Conservation (phyloP, 192 early-diverging fungal genomes). For the Powellomyces hirtus region DNA sequence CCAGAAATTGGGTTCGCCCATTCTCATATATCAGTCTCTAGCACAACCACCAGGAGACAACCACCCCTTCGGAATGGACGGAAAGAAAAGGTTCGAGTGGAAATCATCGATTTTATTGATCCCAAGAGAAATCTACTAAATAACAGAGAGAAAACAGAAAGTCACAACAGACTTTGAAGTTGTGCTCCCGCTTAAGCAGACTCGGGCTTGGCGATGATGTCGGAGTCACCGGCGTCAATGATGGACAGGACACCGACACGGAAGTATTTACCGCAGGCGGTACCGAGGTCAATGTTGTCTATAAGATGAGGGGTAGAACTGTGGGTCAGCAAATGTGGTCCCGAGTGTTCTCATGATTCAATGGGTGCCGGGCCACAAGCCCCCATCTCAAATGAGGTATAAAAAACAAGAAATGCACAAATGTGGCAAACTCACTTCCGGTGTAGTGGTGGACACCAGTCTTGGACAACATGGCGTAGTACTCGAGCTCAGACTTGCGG, state of each 20-base stretch:
- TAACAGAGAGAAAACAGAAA: background rate
- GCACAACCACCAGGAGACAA: too few species aligned
- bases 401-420: background rate
- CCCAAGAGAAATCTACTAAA: too few species aligned
- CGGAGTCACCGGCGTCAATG: slow-evolving; percentile 97
- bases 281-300: slow-evolving; percentile 99
- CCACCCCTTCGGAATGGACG: too few species aligned
- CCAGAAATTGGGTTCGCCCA: too few species aligned
- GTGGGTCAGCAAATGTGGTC: slow-evolving; percentile 10
- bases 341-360: slow-evolving; percentile 9
- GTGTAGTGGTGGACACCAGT: slow-evolving; percentile 99
- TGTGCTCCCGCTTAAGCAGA: slow-evolving; percentile 11
- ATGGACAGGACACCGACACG: slow-evolving; percentile 93
- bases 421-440: slow-evolving; percentile 70
- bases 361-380: slow-evolving; percentile 21
- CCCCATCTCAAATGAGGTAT: slow-evolving; percentile 30
- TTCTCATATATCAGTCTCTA: too few species aligned
- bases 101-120: too few species aligned
- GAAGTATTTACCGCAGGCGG: slow-evolving; percentile 99
- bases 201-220: slow-evolving; percentile 63
- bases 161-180: background rate
- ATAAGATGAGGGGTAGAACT: slow-evolving; percentile 18
- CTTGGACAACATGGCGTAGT: slow-evolving; percentile 99
- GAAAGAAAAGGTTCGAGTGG: too few species aligned
- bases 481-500: slow-evolving; percentile 99